Evolutionary conservation across 306 rosid genomes (phyloP).

Genomic region (Citrullus colocynthis): DNA sequence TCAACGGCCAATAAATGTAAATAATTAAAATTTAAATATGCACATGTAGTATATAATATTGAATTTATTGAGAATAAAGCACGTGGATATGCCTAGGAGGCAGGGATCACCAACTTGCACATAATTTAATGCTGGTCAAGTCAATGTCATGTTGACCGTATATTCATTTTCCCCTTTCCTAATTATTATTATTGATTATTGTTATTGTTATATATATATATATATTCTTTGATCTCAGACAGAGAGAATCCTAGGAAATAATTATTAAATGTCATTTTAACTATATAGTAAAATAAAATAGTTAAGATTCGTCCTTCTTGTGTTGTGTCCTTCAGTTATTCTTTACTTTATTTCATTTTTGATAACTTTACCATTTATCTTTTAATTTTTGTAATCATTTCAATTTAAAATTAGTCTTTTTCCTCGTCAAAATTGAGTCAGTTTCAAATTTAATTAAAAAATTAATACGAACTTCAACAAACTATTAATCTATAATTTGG

Average conservation of each 20-base stretch:
- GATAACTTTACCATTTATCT: too few species aligned
- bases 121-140: not conserved
- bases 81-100: not conserved
- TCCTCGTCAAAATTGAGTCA: too few species aligned
- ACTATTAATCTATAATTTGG: not conserved
- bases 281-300: not conserved
- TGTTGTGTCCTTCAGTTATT: too few species aligned
- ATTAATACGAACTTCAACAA: too few species aligned
- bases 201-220: not conserved
- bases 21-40: not conserved
- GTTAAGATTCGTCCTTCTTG: not conserved
- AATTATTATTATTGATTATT: not conserved
- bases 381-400: too few species aligned
- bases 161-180: not conserved
- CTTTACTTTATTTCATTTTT: too few species aligned
- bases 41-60: not conserved
- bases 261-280: not conserved
- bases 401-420: too few species aligned
- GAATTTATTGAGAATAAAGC: not conserved
- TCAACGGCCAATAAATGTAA: not conserved
- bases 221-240: not conserved
- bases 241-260: not conserved
- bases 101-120: constrained; percentile 5
- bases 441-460: too few species aligned
- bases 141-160: not conserved